Base-by-base conservation (phyloP, 495 filamentous ascomycete genomes). In the Sordaria brevicollis region DNA sequence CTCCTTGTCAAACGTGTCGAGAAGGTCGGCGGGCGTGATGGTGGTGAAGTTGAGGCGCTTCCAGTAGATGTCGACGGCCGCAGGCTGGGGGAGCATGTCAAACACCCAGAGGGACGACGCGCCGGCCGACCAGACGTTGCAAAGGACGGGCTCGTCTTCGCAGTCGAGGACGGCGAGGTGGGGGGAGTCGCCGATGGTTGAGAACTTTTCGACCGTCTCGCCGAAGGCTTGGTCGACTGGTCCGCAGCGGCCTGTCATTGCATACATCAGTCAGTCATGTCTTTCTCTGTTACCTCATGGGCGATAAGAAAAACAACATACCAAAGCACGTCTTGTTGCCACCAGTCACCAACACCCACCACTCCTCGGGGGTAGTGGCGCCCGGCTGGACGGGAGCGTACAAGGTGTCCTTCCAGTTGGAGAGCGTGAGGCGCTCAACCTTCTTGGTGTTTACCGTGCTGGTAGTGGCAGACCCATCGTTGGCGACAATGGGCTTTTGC, bases 311-410 rank as follows among this genome's bases (percentile, higher is more conserved):
- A 54, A 65, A 15, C 21, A 8, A 83, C 81, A 72, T 75, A 85
- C 83, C 93, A 75, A 88, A 92, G 83, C 93, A 97, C 35, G 92
- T 94, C 83, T 90, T 93, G 81, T 97, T 96, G 49, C 91, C 89
- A 66, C 93, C 93, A 1, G 90, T 92, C 66, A 96, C 79, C 76
- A 91, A 86, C 70, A 97, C 82, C 82, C 90, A 87, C 92, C 91
- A 97, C 78, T 94, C 90, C 79, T 91, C 88, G 3, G 90, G 86
- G 29, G 75, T 81, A 33, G 81, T 83, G 65, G 83, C 82, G 6
- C 75, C 81, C 15, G 88, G 78, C 67, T 85, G 81, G 9, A 89
- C 85, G 9, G 90, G 89, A 29, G 81, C 84, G 71, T 93, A 87
- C 68, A 92, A 79, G 15, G 85, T 84, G 9, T 83, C 75, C 73